Evolutionary conservation across 768 basidiomycete genomes (phyloP).

Genomic region (Suillus subaureus): DNA sequence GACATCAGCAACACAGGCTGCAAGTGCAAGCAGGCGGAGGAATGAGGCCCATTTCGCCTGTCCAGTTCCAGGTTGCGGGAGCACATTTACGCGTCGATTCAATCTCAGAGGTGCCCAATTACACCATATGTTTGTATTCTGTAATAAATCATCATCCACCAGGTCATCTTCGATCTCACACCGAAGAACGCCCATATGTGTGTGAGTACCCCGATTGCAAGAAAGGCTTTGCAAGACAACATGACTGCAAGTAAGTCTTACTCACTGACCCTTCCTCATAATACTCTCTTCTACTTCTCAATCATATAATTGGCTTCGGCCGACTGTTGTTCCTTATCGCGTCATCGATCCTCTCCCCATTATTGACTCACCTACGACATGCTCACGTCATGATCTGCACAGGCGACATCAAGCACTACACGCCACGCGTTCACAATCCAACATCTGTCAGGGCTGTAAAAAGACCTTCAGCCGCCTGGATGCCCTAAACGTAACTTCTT

Average conservation of each 20-base stretch:
- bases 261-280: neutral
- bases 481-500: slow-evolving; percentile 83
- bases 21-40: slow-evolving; percentile 84
- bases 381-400: slow-evolving; percentile 14
- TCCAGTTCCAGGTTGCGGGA: slow-evolving; percentile 93
- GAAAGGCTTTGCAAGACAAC: slow-evolving; percentile 93
- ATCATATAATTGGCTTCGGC: neutral
- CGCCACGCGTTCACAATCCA: slow-evolving; percentile 77
- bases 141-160: slow-evolving; percentile 30
- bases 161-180: slow-evolving; percentile 95
- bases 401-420: slow-evolving; percentile 93
- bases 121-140: slow-evolving; percentile 8
- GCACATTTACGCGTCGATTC: slow-evolving; percentile 95
- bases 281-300: neutral
- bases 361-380: slow-evolving; percentile 5
- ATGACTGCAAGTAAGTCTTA: slow-evolving; percentile 89
- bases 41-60: slow-evolving; percentile 93
- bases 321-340: neutral
- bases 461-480: slow-evolving; percentile 95
- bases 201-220: slow-evolving; percentile 94
- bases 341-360: neutral
- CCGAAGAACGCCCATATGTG: slow-evolving; percentile 91
- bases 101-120: slow-evolving; percentile 70
- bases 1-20: slow-evolving; percentile 89
- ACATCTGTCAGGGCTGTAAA: slow-evolving; percentile 89